Evolutionary conservation across 495 filamentous ascomycete species (phyloP).

Genomic region (Neurospora sp.): DNA sequence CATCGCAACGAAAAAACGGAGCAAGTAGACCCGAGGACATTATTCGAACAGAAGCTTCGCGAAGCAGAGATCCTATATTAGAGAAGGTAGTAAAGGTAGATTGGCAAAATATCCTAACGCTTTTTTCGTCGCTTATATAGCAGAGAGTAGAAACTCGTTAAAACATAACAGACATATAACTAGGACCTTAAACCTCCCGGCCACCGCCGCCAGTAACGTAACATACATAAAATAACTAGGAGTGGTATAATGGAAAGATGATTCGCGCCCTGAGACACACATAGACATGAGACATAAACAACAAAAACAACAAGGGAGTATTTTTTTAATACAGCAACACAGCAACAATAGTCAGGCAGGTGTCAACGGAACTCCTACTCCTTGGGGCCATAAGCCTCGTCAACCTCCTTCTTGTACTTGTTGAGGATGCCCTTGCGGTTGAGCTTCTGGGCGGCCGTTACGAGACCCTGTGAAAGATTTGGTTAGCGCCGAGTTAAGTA

Average conservation of each 20-base stretch:
- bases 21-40: background rate
- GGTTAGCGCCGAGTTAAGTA: slow-evolving; percentile 16
- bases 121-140: background rate
- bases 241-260: background rate
- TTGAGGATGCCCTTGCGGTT: slow-evolving; percentile 58
- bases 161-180: background rate
- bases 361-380: slow-evolving; percentile 6
- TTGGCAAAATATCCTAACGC: background rate
- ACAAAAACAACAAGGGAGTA: background rate
- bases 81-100: background rate
- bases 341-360: background rate
- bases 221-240: slow-evolving; percentile 1
- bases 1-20: background rate
- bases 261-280: background rate
- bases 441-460: slow-evolving; percentile 69
- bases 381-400: slow-evolving; percentile 42
- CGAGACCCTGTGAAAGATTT: slow-evolving; percentile 39
- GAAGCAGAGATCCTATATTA: background rate
- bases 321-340: background rate
- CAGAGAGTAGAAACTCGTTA: background rate
- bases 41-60: background rate
- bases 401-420: slow-evolving; percentile 56
- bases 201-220: background rate
- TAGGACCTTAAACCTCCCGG: background rate
- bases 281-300: background rate